Conservation (phyloP, 1,139 yeast genomes). For the Candida tropicalis region DNA sequence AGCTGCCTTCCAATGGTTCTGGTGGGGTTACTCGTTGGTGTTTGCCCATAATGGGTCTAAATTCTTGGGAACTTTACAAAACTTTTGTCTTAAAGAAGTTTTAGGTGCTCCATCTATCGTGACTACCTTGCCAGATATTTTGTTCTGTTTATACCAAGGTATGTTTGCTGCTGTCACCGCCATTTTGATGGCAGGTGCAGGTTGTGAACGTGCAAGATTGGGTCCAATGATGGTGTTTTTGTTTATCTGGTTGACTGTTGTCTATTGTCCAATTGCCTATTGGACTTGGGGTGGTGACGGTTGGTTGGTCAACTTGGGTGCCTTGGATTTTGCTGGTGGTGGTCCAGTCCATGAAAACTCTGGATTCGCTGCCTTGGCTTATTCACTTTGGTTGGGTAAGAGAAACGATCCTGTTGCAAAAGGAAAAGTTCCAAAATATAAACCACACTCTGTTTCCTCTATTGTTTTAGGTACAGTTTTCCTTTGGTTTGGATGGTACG, state of each 20-base stretch:
- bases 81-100: conserved; percentile 78
- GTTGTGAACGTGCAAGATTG: conserved; percentile 95
- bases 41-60: conserved; percentile 73
- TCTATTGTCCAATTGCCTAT: conserved; percentile 91
- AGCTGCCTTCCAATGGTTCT: conserved; percentile 91
- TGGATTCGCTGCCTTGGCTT: conserved; percentile 93
- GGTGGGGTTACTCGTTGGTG: conserved; percentile 93
- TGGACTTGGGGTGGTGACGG: conserved; percentile 97
- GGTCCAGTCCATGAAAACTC: conserved; percentile 97
- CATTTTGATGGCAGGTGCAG: conserved; percentile 93
- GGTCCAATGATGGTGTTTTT: conserved; percentile 95
- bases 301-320: conserved; percentile 82
- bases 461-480: conserved; percentile 93
- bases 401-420: conserved; percentile 80
- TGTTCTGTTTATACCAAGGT: conserved; percentile 89
- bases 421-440: conserved; percentile 78
- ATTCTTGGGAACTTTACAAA: conserved; percentile 77
- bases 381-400: conserved; percentile 88
- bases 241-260: conserved; percentile 94
- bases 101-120: conserved; percentile 80
- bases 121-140: conserved; percentile 75
- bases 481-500: conserved; percentile 98
- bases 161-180: conserved; percentile 95
- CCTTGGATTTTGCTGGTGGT: conserved; percentile 96
- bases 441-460: conserved; percentile 87